These are phyloP conservation scores for Diaporthe caulivora DNA, from an alignment of 2,329 filamentous ascomycete species.

Conservation along the genomic window DNA sequence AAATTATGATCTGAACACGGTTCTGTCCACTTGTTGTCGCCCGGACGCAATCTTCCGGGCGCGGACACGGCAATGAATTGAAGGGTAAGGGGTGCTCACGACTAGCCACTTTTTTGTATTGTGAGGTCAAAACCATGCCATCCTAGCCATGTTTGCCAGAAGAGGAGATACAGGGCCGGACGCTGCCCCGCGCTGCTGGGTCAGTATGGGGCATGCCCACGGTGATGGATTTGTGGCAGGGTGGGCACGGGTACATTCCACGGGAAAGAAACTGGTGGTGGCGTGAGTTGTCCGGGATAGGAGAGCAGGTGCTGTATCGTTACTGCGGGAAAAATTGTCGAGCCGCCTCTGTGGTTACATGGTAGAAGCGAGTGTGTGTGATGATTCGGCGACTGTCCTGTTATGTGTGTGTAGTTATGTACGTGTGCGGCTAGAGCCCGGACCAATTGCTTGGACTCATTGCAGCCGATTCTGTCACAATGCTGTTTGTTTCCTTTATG, in stretches of 20 bases:
- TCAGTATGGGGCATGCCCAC: not conserved
- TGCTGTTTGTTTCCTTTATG: not conserved
- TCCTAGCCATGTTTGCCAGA: not conserved
- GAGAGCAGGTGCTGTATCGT: constrained; percentile 1
- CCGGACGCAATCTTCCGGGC: not conserved
- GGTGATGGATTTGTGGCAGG: not conserved
- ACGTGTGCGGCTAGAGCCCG: not conserved
- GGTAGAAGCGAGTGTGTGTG: constrained; percentile 21
- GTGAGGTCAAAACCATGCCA: constrained; percentile 25
- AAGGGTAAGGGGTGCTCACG: not conserved
- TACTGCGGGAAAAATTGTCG: constrained; percentile 26
- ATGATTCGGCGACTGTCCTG: not conserved
- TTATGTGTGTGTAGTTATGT: not conserved
- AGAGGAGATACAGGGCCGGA: constrained; percentile 16
- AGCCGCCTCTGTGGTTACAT: constrained; percentile 1
- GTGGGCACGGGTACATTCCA: constrained; percentile 23
- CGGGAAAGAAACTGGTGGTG: constrained; percentile 13
- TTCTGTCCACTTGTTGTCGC: not conserved
- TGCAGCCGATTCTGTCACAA: constrained; percentile 3
- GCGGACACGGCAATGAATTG: not conserved
- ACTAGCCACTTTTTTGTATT: not conserved
- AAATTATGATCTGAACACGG: not conserved
- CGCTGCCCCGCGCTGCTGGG: constrained; percentile 7
- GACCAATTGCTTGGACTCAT: constrained; percentile 8
- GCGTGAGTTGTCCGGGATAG: constrained; percentile 1